Base-by-base conservation (phyloP, 257 asterid species). In the Cordia subcordata region DNA sequence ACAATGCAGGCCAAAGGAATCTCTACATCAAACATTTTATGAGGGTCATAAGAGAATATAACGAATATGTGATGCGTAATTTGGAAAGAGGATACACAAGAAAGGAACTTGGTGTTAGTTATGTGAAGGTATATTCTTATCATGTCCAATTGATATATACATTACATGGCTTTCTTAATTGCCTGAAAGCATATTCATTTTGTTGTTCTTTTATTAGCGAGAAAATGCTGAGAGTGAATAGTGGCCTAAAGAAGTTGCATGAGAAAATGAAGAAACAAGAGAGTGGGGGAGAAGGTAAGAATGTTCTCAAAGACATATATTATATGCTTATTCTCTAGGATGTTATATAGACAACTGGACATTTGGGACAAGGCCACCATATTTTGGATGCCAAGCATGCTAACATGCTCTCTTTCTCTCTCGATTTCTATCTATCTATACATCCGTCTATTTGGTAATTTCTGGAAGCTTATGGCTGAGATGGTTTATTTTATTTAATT, bases 1-100 rank as follows among this genome's bases (percentile, higher is more conserved):
- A 78, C 91, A 39, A 70, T 78, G 50, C 68, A 82, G 46, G 81
- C 87, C 15, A 81, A 81, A 4, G 91, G 91, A 46, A 84, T 84
- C 46, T 84, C 87, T 11, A 84, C 91, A 21, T 83, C 91, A 6
- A 87, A 84, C 60, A 49, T 84, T 81, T 83, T 44, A 81, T 84
- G 91, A 66, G 91, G 72, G 81, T 84, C 37, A 81, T 84, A 44
- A 84, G 81, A 61, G 87, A 84, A 64, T 84, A 84, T 70, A 84
- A 84, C 45, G 79, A 83, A 50, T 81, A 84, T 78, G 87, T 84
- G 62, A 81, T 81, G 87, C 91, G 87, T 59, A 84, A 80, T 58
- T 76, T 83, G 85, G 90, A 83, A 60, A 74, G 86, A 56, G 90
- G 90, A 40, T 84, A 84, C 61, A 63, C 91, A n/a, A 84, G 87